Percentiles rank a stretch among this genome's conserved stretches.
Evolutionary conservation across 371 early-diverging fungal species (phyloP).

Genomic region (Mortierella sp.): DNA sequence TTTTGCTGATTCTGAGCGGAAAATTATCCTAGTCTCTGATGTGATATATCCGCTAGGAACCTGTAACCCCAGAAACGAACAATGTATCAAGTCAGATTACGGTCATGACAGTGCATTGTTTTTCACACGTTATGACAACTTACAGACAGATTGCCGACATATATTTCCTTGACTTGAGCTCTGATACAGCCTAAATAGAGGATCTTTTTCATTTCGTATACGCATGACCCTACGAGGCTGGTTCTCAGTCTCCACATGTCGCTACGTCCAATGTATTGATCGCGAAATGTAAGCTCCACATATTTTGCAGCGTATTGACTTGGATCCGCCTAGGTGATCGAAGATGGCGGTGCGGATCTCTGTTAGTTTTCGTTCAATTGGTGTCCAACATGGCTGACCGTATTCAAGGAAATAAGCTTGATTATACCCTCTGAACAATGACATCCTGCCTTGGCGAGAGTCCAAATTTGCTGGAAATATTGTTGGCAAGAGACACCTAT

Average conservation of each 20-base stretch:
- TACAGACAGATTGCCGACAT: conserved; percentile 71
- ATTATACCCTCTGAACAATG: conserved; percentile 69
- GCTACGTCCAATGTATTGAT: conserved; percentile 93
- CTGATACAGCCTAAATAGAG: conserved; percentile 80
- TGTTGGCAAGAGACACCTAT: conserved; percentile 70
- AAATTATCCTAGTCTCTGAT: conserved; percentile 86
- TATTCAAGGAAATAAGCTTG: conserved; percentile 5
- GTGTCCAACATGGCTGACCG: background rate
- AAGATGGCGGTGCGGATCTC: conserved; percentile 16
- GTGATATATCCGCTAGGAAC: conserved; percentile 83
- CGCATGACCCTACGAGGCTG: conserved; percentile 75
- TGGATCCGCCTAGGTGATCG: conserved; percentile 70
- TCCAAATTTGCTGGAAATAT: conserved; percentile 67
- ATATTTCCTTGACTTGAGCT: conserved; percentile 89
- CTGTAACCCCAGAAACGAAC: conserved; percentile 36
- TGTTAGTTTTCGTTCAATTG: background rate
- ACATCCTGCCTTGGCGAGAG: conserved; percentile 74
- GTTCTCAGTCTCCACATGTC: conserved; percentile 96
- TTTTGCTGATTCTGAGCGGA: conserved; percentile 94
- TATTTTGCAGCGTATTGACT: conserved; percentile 77
- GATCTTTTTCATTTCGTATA: conserved; percentile 86
- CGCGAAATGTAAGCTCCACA: conserved; percentile 89
- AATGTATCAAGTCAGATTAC: too few species aligned
- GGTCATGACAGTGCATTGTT: too few species aligned
- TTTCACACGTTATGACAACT: too few species aligned